Base-by-base conservation (phyloP, 2,329 filamentous ascomycete genomes). In the Nigrospora sphaerica region DNA sequence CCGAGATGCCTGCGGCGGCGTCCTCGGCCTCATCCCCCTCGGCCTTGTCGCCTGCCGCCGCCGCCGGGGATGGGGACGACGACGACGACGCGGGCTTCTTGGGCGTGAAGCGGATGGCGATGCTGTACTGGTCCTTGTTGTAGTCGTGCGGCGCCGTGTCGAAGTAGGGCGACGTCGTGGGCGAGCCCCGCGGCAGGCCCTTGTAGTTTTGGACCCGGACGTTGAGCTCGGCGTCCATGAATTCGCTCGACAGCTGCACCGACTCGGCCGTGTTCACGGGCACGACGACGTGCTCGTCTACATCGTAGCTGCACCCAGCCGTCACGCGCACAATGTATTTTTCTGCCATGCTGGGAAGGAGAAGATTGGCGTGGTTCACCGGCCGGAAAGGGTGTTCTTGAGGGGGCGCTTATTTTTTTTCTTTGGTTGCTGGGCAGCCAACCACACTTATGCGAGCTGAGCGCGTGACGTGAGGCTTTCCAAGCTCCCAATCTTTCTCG, bases 321-420 rank as follows among this genome's bases (percentile, higher is more conserved):
- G 89, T 95, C 46, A 96, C 84, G 54, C 79, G 80, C 51, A 97
- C 76, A 43, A 88, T 77, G 65, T 93, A 95, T 54, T 87, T 84
- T 49, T 85, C 78, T 16, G 81, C 73, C 82, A 81, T 81, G 23
- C 23, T n/a, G 7, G 5, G 23, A 28, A 6, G 23, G 23, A 28
- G 23, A 28, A 10, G 23, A 9, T 6, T 6, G 23, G 23, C 6
- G 23, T 6, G 23, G 23, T 5, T 28, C 23, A 10, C 7, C 23
- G 23, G 23, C 23, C 23, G 6, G 23, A 28, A 9, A 9, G 10
- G 2, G 23, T 28, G 23, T 28, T 23, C 7, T 23, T 28, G 23
- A 9, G 23, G 23, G 23, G 23, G 23, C 4, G 23, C 2, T 5
- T 28, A 9, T 6, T 28, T 28, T 23, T 4, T 23, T 28, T 28